These are phyloP conservation scores for Kuraishia floccosa DNA, from an alignment of 805 yeast species.

Conservation along the genomic window DNA sequence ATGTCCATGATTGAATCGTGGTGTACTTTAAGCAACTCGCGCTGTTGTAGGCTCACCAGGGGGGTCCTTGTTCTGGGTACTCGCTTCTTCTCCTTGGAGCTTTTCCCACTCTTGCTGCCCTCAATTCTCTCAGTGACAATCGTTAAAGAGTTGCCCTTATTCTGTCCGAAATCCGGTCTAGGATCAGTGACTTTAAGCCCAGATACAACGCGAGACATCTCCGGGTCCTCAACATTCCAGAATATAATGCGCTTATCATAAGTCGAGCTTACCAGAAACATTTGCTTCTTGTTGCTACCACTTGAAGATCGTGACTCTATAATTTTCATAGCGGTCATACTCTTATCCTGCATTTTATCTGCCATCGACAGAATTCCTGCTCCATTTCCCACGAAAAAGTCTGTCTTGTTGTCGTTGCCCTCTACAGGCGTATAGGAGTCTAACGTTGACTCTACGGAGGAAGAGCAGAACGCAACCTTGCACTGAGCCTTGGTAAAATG, in stretches of 20 bases:
- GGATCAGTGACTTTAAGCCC: conserved; percentile 6
- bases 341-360: conserved; percentile 7
- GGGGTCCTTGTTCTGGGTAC: conserved; percentile 1
- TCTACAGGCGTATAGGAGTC: conserved; percentile 14
- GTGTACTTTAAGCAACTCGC: conserved; percentile 15
- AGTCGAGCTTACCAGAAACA: conserved; percentile 4
- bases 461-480: conserved; percentile 14
- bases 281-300: background rate
- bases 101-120: conserved; percentile 4
- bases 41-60: conserved; percentile 1
- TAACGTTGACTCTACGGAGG: conserved; percentile 11
- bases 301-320: conserved; percentile 1
- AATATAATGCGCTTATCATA: conserved; percentile 12
- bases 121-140: conserved; percentile 25
- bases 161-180: conserved; percentile 12
- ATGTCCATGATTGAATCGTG: conserved; percentile 41
- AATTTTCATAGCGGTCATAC: conserved; percentile 12
- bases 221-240: conserved; percentile 25
- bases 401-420: conserved; percentile 10
- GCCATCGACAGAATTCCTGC: conserved; percentile 5
- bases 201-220: conserved; percentile 19
- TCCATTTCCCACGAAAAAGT: conserved; percentile 7
- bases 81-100: background rate
- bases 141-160: conserved; percentile 20
- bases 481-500: conserved; percentile 59